Base-by-base conservation (phyloP, 768 basidiomycete species). In the Austroboletus eburneus region DNA sequence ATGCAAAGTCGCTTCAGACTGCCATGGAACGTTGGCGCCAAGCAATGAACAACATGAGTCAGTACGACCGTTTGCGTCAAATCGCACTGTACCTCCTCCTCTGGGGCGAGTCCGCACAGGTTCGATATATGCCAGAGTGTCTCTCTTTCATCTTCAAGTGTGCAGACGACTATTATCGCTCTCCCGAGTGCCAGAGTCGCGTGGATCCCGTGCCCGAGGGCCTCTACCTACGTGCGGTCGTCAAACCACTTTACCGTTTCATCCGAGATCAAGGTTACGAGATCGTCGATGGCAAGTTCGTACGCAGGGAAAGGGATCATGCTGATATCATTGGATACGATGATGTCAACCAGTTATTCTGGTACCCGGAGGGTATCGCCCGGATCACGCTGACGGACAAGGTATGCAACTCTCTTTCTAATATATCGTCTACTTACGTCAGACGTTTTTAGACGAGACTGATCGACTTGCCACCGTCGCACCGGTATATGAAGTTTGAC, bases 131-230 rank as follows among this genome's bases (percentile, higher is more conserved):
- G 13, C 95, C 96, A 3, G 96, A 99, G 66, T 94, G 91, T 59
- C 72, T 99, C 38, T 97, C 93, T 71, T 99, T 97, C 77, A 96
- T 99, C 69, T 99, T 99, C 86, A 99, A 99, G 71, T 98, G 96
- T 62, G 96, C 96, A 13, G 96, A 99, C 64, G 96, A 99, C 70
- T 99, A 97, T 67, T 99, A 99, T 67, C 93, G 96, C 21, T 92
- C 89, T 4, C 85, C 95, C n/a, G 96, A 98, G 59, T 99, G 96
- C 58, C 96, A 99, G 67, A 89, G 81, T 64, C 75, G 91, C 37
- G 71, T 90, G 36, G 94, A 97, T 43, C 83, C 94, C 0, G 91
- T 97, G 0, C 90, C 91, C 1, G 95, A 97, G 59, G 96, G 95
- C 0, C 72, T 97, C n/a, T 99, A 97, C 66, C 74, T 99, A 24